A percentile compares a stretch with the other conserved stretches of the same genome.
Evolutionary conservation across 2,329 filamentous ascomycete species (phyloP).

Genomic region (Hypoxylon sp.): DNA sequence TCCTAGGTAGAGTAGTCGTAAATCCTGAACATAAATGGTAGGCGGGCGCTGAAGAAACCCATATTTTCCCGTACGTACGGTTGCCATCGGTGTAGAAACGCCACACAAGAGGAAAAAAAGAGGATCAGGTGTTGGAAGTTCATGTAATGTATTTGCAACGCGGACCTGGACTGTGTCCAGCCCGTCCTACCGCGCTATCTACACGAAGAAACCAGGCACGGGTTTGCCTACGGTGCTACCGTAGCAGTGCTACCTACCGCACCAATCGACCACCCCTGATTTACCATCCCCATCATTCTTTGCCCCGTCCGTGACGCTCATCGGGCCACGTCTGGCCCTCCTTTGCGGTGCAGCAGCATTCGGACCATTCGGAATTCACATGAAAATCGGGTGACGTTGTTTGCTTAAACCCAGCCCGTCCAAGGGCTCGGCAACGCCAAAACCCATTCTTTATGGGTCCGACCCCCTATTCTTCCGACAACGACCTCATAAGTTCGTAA

Average conservation of each 20-base stretch:
- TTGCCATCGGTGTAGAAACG: conserved; percentile 15
- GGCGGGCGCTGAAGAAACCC: neutral
- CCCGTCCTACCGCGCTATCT: conserved; percentile 30
- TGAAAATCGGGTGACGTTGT: conserved; percentile 28
- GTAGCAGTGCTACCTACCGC: conserved; percentile 11
- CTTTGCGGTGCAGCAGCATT: conserved; percentile 9
- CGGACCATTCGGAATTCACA: conserved; percentile 37
- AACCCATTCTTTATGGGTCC: conserved; percentile 5
- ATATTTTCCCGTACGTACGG: neutral
- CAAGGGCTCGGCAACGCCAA: conserved; percentile 30
- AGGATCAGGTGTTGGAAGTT: conserved; percentile 3
- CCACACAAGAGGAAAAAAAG: conserved; percentile 8
- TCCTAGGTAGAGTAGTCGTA: neutral
- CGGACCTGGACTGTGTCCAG: conserved; percentile 18
- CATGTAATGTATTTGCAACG: conserved; percentile 21
- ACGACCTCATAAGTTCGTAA: conserved; percentile 19
- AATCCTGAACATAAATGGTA: neutral
- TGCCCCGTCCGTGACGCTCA: neutral
- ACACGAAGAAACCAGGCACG: conserved; percentile 12
- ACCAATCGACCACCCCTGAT: conserved; percentile 23
- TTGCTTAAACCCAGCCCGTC: conserved; percentile 33
- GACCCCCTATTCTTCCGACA: conserved; percentile 12
- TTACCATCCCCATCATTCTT: too few relatives aligned
- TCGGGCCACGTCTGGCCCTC: neutral
- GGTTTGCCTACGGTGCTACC: conserved; percentile 33